These are phyloP conservation scores for Pyronema omphalodes DNA, from an alignment of 495 filamentous ascomycete genomes.

Conservation along the genomic window DNA sequence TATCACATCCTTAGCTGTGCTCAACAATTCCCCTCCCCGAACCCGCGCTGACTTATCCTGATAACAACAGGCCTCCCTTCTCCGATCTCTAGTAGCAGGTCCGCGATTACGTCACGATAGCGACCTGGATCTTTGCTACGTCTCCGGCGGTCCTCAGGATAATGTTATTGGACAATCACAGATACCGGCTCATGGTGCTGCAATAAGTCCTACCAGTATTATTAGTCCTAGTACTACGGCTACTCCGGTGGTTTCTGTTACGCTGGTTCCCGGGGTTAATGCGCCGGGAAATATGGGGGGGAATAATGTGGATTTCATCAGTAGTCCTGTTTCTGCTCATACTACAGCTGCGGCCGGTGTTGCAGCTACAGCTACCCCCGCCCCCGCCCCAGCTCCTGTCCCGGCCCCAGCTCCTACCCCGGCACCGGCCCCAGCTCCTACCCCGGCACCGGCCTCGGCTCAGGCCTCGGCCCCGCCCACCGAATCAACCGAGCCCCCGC, in stretches of 20 bases:
- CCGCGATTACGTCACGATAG: conserved; percentile 68
- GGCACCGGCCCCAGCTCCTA: no score
- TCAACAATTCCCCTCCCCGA: background rate
- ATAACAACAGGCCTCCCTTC: background rate
- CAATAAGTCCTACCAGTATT: no score
- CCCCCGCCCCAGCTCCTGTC: no score
- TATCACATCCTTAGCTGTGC: no score
- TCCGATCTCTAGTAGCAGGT: conserved; percentile 25
- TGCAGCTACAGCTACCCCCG: conserved; percentile 33
- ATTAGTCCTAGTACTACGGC: no score
- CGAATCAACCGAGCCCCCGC: conserved; percentile 61
- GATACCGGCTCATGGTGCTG: no score
- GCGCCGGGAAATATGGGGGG: no score
- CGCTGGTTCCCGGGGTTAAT: conserved; percentile 21
- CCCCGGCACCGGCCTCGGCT: no score
- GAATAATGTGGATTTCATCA: no score
- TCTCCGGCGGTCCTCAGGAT: conserved; percentile 31
- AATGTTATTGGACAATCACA: no score
- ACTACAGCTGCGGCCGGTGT: background rate
- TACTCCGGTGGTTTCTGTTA: no score
- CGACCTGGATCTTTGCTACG: conserved; percentile 87
- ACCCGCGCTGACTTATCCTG: background rate
- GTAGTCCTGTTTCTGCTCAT: background rate
- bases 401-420: no score
- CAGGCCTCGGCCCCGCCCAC: conserved; percentile 58